A percentile compares a stretch with the other conserved stretches of the same genome.
These are phyloP conservation scores for Peniophora sp. DNA, from an alignment of 1,284 basidiomycete species.

Conservation along the genomic window DNA sequence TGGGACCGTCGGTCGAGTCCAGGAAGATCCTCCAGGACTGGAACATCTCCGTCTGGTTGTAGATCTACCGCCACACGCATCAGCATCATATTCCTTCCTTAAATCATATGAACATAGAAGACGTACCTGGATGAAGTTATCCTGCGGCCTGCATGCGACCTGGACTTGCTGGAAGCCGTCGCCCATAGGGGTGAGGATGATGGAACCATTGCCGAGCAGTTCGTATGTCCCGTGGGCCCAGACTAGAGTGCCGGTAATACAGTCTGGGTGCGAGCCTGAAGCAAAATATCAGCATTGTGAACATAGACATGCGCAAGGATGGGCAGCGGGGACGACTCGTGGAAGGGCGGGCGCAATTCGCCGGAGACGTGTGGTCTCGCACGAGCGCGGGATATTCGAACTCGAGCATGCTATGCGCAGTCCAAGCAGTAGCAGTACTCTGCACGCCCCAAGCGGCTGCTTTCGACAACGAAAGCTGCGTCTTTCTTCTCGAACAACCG, in stretches of 20 bases:
- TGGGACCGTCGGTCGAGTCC: slow-evolving; percentile 45
- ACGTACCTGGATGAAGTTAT: slow-evolving; percentile 67
- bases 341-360: not conserved
- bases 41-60: slow-evolving; percentile 64
- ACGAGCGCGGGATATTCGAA: too few species aligned
- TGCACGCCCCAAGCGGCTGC: too few species aligned
- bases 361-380: too few species aligned
- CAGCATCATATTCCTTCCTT: too few species aligned
- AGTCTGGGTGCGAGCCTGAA: slow-evolving; percentile 63
- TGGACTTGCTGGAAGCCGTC: slow-evolving; percentile 92
- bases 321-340: not conserved
- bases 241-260: slow-evolving; percentile 77
- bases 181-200: slow-evolving; percentile 59
- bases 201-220: slow-evolving; percentile 68
- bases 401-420: not conserved
- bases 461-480: too few species aligned
- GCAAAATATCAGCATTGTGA: too few species aligned
- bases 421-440: not conserved
- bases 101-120: too few species aligned
- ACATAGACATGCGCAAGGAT: too few species aligned
- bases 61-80: too few species aligned
- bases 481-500: too few species aligned
- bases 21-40: slow-evolving; percentile 49
- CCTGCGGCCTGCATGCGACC: slow-evolving; percentile 79
- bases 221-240: slow-evolving; percentile 82